Base-by-base conservation (phyloP, 83 land plant genomes). In the Picea abies region DNA sequence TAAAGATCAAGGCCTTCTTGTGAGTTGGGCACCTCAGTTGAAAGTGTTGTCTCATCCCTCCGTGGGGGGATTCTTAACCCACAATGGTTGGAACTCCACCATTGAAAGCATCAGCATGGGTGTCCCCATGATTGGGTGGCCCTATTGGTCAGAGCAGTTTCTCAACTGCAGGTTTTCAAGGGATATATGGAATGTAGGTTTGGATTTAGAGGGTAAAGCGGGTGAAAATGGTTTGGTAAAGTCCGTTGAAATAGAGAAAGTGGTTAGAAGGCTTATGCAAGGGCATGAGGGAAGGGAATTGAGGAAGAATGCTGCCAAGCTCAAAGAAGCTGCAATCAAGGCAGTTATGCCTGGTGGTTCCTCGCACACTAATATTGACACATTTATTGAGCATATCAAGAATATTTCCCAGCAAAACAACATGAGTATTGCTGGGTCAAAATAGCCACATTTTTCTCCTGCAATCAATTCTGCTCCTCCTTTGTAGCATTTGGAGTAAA, bases 81-180 rank as follows among this genome's bases (percentile, higher is more conserved):
- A 76, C 79, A 49, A 49, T 35, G 79, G 93, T 2, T 91, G 93
- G 91, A 89, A 89, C 29, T 91, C 93, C 3, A 86, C 81, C 2
- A 25, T 83, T 14, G 92, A 90, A 69, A 82, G 88, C 70, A 66
- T 90, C 6, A 67, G 70, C n/a, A 70, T 67, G 15, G 91, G 93
- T 0, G 86, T 89, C 17, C 88, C 92, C 0, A 83, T 90, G 90
- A 68, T 88, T 20, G 84, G 85, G 19, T 88, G 88, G 88, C 92
- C 92, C 0, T 85, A 76, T 63, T 88, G 84, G 15, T 81, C 85
- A 0, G 92, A 90, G 37, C 90, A 90, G 65, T 83, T 63, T 60
- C 84, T 86, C 4, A 86, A 90, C 72, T 88, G 90, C 71, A 20
- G 90, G 32, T 86, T 82, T 61, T 60, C 66, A 6, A 82, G 83